Evolutionary conservation across 23 red algal species (phyloP), one percentile per base, ranked within the genome.

Genomic region (Cyanidiococcus yangmingshanensis): DNA sequence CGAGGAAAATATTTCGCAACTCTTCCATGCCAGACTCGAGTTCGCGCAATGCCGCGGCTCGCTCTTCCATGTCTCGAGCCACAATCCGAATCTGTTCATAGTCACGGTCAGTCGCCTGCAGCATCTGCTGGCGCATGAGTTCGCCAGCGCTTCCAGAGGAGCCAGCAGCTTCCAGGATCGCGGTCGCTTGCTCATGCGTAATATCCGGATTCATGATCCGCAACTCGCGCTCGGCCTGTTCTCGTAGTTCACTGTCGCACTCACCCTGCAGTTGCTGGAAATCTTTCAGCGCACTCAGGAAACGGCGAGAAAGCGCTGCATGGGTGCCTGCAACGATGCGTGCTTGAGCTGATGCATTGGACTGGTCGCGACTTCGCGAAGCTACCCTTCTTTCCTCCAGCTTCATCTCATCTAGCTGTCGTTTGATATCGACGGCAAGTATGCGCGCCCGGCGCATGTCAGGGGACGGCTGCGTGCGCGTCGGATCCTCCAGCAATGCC

Each of bases 1-100:
- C 93, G 79, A 90, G 82, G 76, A 97, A 97, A 84, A 97, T 97
- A 16, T 88, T 63, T 40, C 89, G 80, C 80, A 97, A 68, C 75
- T 97, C 80, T 12, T 83, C 59, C 67, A 97, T 89, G 40, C 83
- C 85, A 50, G 77, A 82, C 1, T 87, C 87, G 25, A 97, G 82
- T 59, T 89, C 63, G 27, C 78, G 78, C 78, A 81, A 40, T n/a
- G 78, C 78, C 1, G 58, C 3, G 2, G 78, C 68, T 1, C 78
- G 78, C 68, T 81, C 78, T 57, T 81, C 78, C 7, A 81, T 71
- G 40, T 81, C 78, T 57, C 68, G 58, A 35, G 68, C 68, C 1
- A 81, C 78, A 0, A 81, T 30, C 0, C 78, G 57, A 25, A 81
- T 57, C 35, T 67, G 68, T 39, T 81, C 68, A 58, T 81, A 81